Conservation (phyloP, 1,284 basidiomycete species). For the Marasmius oreades region DNA sequence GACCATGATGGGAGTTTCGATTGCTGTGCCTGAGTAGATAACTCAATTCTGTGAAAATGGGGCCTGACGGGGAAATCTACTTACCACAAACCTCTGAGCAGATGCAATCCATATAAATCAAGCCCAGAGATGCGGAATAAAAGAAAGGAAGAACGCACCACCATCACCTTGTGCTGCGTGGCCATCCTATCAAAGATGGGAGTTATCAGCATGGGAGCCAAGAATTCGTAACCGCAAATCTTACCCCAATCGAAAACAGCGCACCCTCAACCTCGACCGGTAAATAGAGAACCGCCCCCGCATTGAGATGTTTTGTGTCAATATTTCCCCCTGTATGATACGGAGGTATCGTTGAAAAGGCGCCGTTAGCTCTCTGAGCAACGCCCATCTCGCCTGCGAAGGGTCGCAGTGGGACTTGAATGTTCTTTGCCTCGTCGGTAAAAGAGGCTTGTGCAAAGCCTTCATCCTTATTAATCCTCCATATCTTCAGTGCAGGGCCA, state of each 20-base stretch:
- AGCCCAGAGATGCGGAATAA: slow-evolving; percentile 6
- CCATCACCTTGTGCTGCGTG: slow-evolving; percentile 66
- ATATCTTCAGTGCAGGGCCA: slow-evolving; percentile 49
- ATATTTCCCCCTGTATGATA: slow-evolving; percentile 60
- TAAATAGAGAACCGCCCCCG: slow-evolving; percentile 51
- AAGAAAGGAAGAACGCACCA: slow-evolving; percentile 34
- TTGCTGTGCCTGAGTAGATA: slow-evolving; percentile 45
- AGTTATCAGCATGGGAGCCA: not conserved
- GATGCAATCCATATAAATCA: not conserved
- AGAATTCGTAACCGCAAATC: slow-evolving; percentile 18
- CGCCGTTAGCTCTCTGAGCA: slow-evolving; percentile 46
- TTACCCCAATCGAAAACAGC: slow-evolving; percentile 56
- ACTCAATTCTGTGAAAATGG: not conserved
- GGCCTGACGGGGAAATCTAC: slow-evolving; percentile 11
- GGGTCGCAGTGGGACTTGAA: slow-evolving; percentile 46
- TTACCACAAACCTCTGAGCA: slow-evolving; percentile 51
- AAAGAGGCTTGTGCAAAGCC: slow-evolving; percentile 38
- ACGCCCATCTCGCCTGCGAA: slow-evolving; percentile 68
- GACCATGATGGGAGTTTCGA: slow-evolving; percentile 58
- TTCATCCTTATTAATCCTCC: slow-evolving; percentile 38
- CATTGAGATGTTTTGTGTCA: slow-evolving; percentile 52
- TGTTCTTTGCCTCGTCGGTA: slow-evolving; percentile 41
- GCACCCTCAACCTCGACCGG: slow-evolving; percentile 60
- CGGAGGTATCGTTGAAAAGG: slow-evolving; percentile 60
- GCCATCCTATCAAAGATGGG: slow-evolving; percentile 42